phyloP scores from a whole-genome alignment of 176 grass and related monocot species.

The Eleusine coracana region DNA sequence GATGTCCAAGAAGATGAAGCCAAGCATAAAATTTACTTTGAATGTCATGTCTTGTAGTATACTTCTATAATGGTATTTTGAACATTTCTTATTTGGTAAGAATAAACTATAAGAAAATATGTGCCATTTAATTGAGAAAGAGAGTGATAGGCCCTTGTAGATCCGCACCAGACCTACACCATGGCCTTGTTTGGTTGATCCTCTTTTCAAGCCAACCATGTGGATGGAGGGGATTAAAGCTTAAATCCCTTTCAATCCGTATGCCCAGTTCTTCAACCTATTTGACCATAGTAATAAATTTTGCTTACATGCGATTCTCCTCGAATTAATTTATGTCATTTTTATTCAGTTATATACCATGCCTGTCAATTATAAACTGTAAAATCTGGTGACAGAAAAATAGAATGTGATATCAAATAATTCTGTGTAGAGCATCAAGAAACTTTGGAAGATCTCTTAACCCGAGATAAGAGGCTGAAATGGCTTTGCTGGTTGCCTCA shows the following conservation, averaged over 20 bases:
- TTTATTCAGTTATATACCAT: neutral
- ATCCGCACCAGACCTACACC: neutral
- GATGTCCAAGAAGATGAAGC: neutral
- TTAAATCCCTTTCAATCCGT: too few species aligned
- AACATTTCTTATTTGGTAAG: neutral
- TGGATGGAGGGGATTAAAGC: too few species aligned
- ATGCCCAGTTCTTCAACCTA: too few species aligned
- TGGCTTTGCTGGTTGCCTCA: conserved; percentile 30
- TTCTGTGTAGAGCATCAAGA: neutral
- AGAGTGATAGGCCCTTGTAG: neutral
- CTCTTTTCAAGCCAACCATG: too few species aligned
- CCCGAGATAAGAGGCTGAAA: neutral
- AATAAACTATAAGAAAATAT: neutral
- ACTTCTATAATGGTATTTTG: neutral
- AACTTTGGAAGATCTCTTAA: neutral
- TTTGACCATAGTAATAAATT: too few species aligned
- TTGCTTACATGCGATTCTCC: neutral
- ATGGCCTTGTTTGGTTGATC: neutral
- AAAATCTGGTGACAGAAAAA: neutral
- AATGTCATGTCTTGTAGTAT: neutral
- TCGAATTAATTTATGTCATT: neutral
- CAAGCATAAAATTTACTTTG: neutral
- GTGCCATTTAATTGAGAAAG: neutral
- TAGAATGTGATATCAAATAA: neutral
- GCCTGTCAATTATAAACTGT: neutral